Percentiles rank a stretch among this genome's conserved stretches.
phyloP scores from a whole-genome alignment of 345 rosid genomes.

The Euphorbia pulcherrima region DNA sequence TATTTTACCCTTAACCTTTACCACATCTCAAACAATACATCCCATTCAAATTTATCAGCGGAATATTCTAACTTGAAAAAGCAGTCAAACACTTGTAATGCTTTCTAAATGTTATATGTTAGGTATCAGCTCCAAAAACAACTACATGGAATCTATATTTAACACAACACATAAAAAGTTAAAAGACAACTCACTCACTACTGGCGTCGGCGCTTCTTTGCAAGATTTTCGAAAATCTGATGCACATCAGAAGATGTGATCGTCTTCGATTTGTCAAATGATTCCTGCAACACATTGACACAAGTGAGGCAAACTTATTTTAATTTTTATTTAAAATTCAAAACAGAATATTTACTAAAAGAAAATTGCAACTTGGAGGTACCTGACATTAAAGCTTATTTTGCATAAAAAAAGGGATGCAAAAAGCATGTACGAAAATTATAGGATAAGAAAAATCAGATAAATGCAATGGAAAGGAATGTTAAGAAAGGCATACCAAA shows the following conservation, averaged over 20 bases:
- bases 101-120: slow-evolving; percentile 1
- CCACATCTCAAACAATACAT: not conserved
- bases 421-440: too few species aligned
- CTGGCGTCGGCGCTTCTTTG: slow-evolving; percentile 66
- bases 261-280: slow-evolving; percentile 75
- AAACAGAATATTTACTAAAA: too few species aligned
- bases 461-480: not conserved
- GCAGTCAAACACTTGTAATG: not conserved
- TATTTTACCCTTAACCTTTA: too few species aligned
- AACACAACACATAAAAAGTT: not conserved
- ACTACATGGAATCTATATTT: slow-evolving; percentile 2
- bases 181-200: slow-evolving; percentile 31
- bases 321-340: too few species aligned
- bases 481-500: slow-evolving; percentile 52
- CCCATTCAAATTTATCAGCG: not conserved
- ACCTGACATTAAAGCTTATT: too few species aligned
- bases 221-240: slow-evolving; percentile 85
- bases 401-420: too few species aligned
- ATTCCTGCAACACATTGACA: slow-evolving; percentile 42
- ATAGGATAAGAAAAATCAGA: too few species aligned
- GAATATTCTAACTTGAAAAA: slow-evolving; percentile 3
- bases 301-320: too few species aligned
- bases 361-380: not conserved
- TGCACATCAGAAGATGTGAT: slow-evolving; percentile 74
- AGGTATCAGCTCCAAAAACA: slow-evolving; percentile 15